phyloP scores from a whole-genome alignment of 768 basidiomycete genomes.

The Hericium coralloides region DNA sequence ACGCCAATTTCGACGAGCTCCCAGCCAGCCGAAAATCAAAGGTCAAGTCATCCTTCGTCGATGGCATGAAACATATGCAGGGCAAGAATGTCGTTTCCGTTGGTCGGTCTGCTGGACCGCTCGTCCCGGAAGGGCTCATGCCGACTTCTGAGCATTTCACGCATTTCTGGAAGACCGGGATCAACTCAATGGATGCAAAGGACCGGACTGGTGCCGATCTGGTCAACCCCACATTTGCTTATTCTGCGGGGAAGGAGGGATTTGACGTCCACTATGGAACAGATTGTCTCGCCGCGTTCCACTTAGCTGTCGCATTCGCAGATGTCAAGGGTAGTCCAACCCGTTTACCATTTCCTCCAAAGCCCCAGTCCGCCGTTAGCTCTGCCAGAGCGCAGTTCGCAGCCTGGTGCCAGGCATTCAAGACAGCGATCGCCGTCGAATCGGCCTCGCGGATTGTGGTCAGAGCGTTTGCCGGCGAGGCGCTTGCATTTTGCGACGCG shows the following conservation, averaged over 20 bases:
- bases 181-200: constrained; percentile 20
- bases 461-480: constrained; percentile 34
- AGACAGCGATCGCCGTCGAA: constrained; percentile 6
- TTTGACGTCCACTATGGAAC: constrained; percentile 38
- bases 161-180: constrained; percentile 35
- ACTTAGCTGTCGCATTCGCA: constrained; percentile 26
- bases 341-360: constrained; percentile 1
- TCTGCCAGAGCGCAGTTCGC: constrained; percentile 27
- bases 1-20: constrained; percentile 4
- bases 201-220: constrained; percentile 18
- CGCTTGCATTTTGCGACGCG: constrained; percentile 26
- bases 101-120: constrained; percentile 31
- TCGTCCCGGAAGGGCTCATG: constrained; percentile 14
- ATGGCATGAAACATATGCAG: not conserved
- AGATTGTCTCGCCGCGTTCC: constrained; percentile 33
- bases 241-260: constrained; percentile 28
- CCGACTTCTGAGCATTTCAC: constrained; percentile 17
- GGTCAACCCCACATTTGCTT: constrained; percentile 40
- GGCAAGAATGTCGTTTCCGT: constrained; percentile 8
- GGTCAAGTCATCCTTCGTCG: not conserved
- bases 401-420: constrained; percentile 25
- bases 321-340: constrained; percentile 1
- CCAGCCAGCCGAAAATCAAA: not conserved
- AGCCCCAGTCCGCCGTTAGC: constrained; percentile 14
- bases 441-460: constrained; percentile 16